phyloP scores from a whole-genome alignment of 2,329 filamentous ascomycete species.

The Clonostachys chloroleuca region DNA sequence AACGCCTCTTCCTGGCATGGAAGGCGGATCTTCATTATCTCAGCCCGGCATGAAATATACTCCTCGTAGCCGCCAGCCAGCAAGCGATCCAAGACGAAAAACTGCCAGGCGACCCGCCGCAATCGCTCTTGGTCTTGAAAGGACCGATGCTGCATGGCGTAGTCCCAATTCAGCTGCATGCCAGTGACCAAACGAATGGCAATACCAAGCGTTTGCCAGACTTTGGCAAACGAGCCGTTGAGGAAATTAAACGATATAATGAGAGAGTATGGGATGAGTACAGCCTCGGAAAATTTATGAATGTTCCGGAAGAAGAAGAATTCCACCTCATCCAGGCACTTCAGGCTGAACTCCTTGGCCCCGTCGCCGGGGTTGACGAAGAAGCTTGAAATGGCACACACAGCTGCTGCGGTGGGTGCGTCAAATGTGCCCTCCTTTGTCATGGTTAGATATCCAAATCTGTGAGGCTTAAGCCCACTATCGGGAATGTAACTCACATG shows the following conservation, averaged over 20 bases:
- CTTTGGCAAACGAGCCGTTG: constrained; percentile 27
- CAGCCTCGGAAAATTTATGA: constrained; percentile 24
- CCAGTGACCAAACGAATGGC: constrained; percentile 28
- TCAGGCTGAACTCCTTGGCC: constrained; percentile 26
- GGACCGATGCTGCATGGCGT: constrained; percentile 15
- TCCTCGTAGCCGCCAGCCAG: constrained; percentile 33
- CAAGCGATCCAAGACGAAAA: constrained; percentile 29
- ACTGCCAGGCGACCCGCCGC: constrained; percentile 29
- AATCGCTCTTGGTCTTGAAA: constrained; percentile 28
- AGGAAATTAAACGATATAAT: constrained; percentile 28
- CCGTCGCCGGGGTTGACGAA: constrained; percentile 23
- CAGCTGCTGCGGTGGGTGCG: constrained; percentile 26
- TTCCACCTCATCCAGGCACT: constrained; percentile 31
- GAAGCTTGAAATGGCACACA: constrained; percentile 29
- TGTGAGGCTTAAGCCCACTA: neutral
- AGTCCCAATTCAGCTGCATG: constrained; percentile 33
- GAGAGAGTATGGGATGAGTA: constrained; percentile 25
- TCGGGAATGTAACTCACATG: constrained; percentile 13
- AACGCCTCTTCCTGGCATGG: constrained; percentile 27
- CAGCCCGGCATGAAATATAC: constrained; percentile 27
- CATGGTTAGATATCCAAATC: neutral
- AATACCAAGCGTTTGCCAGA: constrained; percentile 31
- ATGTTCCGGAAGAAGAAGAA: constrained; percentile 32
- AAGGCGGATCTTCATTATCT: constrained; percentile 29
- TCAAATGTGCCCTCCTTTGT: constrained; percentile 23